Evolutionary conservation across 2,329 filamentous ascomycete genomes (phyloP).

Genomic region (Diaporthe ampelina): DNA sequence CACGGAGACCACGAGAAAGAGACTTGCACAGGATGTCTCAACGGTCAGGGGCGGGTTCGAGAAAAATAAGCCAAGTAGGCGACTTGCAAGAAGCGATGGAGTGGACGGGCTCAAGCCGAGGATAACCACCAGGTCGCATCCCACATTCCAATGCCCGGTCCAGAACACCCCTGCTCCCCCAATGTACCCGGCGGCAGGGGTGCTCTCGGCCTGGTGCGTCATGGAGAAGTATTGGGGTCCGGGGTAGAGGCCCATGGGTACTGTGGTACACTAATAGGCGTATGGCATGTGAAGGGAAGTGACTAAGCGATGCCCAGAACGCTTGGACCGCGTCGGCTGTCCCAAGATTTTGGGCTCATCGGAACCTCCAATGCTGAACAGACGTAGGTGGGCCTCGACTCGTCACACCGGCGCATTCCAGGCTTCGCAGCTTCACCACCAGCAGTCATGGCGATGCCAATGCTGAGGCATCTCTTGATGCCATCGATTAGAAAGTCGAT

Average conservation of each 20-base stretch:
- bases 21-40: neutral
- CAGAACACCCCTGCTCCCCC: slow-evolving; percentile 17
- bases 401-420: slow-evolving; percentile 9
- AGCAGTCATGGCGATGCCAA: slow-evolving; percentile 50
- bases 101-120: slow-evolving; percentile 45
- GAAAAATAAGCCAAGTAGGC: neutral
- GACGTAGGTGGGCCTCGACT: neutral
- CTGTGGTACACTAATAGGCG: neutral
- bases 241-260: slow-evolving; percentile 33
- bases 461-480: slow-evolving; percentile 53
- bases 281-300: slow-evolving; percentile 38
- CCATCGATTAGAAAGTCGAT: slow-evolving; percentile 47
- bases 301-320: slow-evolving; percentile 23
- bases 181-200: slow-evolving; percentile 24
- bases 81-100: neutral
- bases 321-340: slow-evolving; percentile 30
- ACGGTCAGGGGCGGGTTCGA: neutral
- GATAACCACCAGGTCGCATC: slow-evolving; percentile 46
- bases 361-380: neutral
- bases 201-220: slow-evolving; percentile 30
- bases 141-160: slow-evolving; percentile 26
- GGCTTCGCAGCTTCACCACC: slow-evolving; percentile 12
- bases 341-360: slow-evolving; percentile 37
- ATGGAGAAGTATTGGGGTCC: slow-evolving; percentile 37
- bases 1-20: neutral